Conservation (phyloP, 495 filamentous ascomycete species). For the Hypomontagnella submonticulosa region DNA sequence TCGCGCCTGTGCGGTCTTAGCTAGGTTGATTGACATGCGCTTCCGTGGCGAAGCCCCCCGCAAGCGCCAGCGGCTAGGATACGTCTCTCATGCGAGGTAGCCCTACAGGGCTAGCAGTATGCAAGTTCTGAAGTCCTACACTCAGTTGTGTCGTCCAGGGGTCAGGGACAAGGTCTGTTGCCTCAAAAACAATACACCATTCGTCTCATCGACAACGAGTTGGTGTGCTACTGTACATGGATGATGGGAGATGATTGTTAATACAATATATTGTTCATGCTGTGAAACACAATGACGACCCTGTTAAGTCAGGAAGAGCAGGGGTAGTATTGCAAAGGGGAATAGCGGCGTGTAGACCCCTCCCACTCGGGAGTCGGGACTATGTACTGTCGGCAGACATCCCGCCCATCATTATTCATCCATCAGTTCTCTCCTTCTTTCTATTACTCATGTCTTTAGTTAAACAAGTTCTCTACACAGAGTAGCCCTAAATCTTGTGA, state of each 20-base stretch:
- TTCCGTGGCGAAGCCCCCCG: conserved; percentile 10
- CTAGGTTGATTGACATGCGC: not conserved
- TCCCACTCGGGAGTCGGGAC: not conserved
- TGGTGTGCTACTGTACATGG: not conserved
- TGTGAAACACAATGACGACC: conserved; percentile 27
- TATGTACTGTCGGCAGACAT: no score
- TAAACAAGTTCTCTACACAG: no score
- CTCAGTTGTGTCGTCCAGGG: no score
- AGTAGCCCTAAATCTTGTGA: no score
- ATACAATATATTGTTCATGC: not conserved
- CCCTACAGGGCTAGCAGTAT: no score
- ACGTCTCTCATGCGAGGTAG: conserved; percentile 4
- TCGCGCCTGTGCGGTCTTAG: conserved; percentile 12
- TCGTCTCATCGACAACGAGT: conserved; percentile 16
- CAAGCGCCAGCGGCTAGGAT: conserved; percentile 10
- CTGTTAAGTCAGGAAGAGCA: conserved; percentile 9
- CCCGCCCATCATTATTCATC: no score
- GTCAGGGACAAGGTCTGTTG: not conserved
- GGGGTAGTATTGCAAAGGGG: conserved; percentile 15
- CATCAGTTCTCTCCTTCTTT: no score
- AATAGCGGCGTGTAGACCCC: conserved; percentile 18
- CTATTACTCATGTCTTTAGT: no score
- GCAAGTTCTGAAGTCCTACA: not conserved
- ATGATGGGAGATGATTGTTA: not conserved
- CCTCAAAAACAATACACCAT: conserved; percentile 1